phyloP scores from a whole-genome alignment of 1,139 yeast species.

The Scheffersomyces quercinus region DNA sequence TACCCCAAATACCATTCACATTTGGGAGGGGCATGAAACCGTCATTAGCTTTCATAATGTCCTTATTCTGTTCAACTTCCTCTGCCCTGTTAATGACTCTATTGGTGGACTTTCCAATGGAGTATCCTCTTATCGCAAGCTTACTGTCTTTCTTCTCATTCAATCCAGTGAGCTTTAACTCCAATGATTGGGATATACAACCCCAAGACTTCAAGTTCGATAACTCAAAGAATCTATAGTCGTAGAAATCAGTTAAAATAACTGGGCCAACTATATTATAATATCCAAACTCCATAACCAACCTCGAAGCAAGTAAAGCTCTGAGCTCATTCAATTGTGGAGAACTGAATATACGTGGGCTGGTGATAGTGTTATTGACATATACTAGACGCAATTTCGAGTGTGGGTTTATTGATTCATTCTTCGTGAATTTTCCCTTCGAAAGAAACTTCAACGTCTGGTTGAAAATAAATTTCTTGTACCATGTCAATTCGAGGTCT shows the following conservation, averaged over 20 bases:
- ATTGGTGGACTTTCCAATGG: slow-evolving; percentile 52
- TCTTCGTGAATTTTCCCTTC: slow-evolving; percentile 30
- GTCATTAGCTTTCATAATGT: slow-evolving; percentile 42
- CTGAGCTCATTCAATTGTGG: slow-evolving; percentile 43
- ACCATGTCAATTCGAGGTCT: slow-evolving; percentile 10
- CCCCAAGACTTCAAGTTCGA: slow-evolving; percentile 32
- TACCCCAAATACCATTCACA: slow-evolving; percentile 61
- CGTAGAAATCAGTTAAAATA: slow-evolving; percentile 59
- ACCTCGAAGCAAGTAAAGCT: slow-evolving; percentile 48
- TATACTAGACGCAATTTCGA: slow-evolving; percentile 41
- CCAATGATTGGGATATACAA: slow-evolving; percentile 51
- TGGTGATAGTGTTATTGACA: slow-evolving; percentile 26
- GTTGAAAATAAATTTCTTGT: slow-evolving; percentile 15
- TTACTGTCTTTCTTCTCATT: slow-evolving; percentile 44
- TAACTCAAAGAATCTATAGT: slow-evolving; percentile 48
- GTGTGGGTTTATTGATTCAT: slow-evolving; percentile 1
- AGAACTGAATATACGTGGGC: slow-evolving; percentile 18
- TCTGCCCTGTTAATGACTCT: slow-evolving; percentile 13
- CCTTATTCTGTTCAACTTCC: slow-evolving; percentile 20
- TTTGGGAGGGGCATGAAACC: slow-evolving; percentile 62
- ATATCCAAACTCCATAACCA: slow-evolving; percentile 53
- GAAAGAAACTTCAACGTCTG: slow-evolving; percentile 25
- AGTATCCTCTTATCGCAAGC: slow-evolving; percentile 63
- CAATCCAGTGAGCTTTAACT: slow-evolving; percentile 43
- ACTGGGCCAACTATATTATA: slow-evolving; percentile 58